Evolutionary conservation across 2,329 filamentous ascomycete species (phyloP).

Genomic region (Phaeosphaeria sp.): DNA sequence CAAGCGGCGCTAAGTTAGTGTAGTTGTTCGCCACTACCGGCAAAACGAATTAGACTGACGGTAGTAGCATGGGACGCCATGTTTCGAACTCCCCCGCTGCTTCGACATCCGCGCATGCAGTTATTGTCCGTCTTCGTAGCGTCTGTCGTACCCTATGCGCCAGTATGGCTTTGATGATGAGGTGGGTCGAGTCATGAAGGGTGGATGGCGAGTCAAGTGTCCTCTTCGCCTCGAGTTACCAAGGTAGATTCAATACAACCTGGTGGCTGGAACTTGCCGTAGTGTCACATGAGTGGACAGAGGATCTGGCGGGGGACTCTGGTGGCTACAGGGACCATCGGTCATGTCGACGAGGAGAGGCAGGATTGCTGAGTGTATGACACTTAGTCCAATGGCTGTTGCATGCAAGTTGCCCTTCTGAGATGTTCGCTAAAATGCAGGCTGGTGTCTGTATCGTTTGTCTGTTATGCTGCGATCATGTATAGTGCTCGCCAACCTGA

Average conservation of each 20-base stretch:
- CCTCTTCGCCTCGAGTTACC: too few species aligned
- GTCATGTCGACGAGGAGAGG: background rate
- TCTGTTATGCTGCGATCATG: background rate
- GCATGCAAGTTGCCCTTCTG: background rate
- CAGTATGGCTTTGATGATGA: background rate
- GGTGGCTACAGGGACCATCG: too few species aligned
- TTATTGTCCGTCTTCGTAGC: background rate
- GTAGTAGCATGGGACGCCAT: background rate
- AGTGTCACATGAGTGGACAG: background rate
- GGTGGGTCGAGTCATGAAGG: background rate
- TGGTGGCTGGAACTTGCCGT: background rate
- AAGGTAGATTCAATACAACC: background rate
- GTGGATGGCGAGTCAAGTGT: background rate
- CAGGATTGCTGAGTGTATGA: background rate
- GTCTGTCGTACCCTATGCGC: background rate
- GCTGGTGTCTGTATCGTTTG: background rate
- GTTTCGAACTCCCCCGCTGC: background rate
- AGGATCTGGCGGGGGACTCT: background rate
- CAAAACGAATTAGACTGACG: background rate
- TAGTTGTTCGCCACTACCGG: background rate
- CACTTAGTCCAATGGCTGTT: background rate
- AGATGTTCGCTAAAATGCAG: background rate
- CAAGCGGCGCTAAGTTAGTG: background rate
- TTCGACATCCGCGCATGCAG: background rate
- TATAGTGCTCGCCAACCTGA: background rate